A percentile compares a stretch with the other conserved stretches of the same genome.
phyloP scores from a whole-genome alignment of 495 filamentous ascomycete genomes.

The Penicillium tannophilum region DNA sequence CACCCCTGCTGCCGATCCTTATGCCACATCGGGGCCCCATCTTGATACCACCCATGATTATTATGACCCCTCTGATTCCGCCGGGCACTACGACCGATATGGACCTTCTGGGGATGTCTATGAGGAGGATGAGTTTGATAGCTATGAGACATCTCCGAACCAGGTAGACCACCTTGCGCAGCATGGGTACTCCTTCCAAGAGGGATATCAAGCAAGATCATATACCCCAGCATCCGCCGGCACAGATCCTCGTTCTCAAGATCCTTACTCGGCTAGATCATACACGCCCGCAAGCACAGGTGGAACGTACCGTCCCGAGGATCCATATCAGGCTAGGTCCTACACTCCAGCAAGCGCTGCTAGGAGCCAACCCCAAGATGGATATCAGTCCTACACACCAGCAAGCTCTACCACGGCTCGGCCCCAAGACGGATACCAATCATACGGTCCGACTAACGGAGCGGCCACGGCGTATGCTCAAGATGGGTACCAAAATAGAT shows the following conservation, averaged over 20 bases:
- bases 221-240: constrained; percentile 4
- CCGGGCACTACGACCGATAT: constrained; percentile 6
- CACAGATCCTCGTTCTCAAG: background rate
- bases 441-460: background rate
- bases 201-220: constrained; percentile 14
- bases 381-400: background rate
- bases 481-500: background rate
- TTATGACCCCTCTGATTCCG: constrained; percentile 4
- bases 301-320: constrained; percentile 1
- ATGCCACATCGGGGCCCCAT: constrained; percentile 9
- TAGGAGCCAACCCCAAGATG: background rate
- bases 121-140: background rate
- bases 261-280: constrained; percentile 15
- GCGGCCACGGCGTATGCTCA: background rate
- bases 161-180: constrained; percentile 10
- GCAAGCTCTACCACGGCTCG: background rate
- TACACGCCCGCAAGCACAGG: constrained; percentile 10
- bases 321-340: constrained; percentile 18
- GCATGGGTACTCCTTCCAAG: constrained; percentile 12
- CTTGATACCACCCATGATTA: constrained; percentile 11
- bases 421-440: background rate
- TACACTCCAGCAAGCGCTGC: constrained; percentile 11
- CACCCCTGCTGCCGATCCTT: constrained; percentile 21
- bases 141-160: constrained; percentile 1
- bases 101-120: constrained; percentile 4